Evolutionary conservation across 164 flowering plant species (phyloP).

Genomic region (Houttuynia cordata): DNA sequence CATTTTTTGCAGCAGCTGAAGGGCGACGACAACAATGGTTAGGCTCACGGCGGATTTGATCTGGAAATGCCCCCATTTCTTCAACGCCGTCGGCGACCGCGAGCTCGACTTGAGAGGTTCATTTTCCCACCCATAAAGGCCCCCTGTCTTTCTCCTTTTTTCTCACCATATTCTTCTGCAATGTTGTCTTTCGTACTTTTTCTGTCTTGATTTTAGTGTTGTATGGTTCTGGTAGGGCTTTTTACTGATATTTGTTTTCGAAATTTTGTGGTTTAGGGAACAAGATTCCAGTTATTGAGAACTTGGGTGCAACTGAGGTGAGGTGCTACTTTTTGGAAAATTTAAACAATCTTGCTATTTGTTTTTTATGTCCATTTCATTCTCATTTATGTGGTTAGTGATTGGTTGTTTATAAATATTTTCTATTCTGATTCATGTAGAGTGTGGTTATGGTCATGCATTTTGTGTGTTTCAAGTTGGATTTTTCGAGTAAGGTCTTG

Average conservation of each 20-base stretch:
- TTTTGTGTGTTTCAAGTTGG: no score
- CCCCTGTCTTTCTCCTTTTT: not conserved
- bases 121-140: no score
- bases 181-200: not conserved
- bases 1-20: no score
- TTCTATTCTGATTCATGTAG: no score
- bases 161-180: not conserved
- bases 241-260: not conserved
- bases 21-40: conserved; percentile 50
- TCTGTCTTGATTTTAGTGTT: no score
- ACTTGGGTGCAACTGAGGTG: conserved; percentile 96
- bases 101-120: conserved; percentile 89
- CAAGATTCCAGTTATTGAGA: conserved; percentile 83
- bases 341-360: no score
- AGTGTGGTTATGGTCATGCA: no score
- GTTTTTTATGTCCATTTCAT: no score
- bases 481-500: no score
- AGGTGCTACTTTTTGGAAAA: conserved; percentile 1
- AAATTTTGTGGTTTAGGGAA: conserved; percentile 38
- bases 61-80: conserved; percentile 92
- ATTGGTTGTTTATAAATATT: no score
- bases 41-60: conserved; percentile 80
- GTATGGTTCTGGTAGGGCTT: not conserved
- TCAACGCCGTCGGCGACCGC: conserved; percentile 82
- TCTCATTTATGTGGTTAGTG: no score